Conservation (phyloP, 2,329 filamentous ascomycete species). For the Curvularia verruculosa region DNA sequence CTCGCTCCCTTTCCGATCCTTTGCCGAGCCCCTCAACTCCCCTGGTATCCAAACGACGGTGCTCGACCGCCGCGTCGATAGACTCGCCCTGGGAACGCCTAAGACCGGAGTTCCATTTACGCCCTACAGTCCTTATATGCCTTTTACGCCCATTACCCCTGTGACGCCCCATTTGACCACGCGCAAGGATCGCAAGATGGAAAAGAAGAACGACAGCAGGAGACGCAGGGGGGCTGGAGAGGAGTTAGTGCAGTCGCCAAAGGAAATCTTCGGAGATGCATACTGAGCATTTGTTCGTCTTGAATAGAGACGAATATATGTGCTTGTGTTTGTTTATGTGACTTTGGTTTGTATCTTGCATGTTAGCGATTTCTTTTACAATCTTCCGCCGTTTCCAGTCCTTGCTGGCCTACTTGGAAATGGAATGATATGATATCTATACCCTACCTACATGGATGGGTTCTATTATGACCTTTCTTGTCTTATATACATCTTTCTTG, state of each 20-base stretch:
- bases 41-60: constrained; percentile 53
- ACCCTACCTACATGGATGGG: background rate
- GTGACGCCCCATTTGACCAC: constrained; percentile 78
- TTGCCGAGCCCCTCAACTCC: constrained; percentile 33
- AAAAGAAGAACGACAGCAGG: constrained; percentile 65
- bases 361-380: background rate
- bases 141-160: constrained; percentile 75
- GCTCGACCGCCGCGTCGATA: constrained; percentile 46
- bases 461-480: background rate
- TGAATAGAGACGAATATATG: background rate
- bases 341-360: background rate
- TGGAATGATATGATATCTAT: background rate
- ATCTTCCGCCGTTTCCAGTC: background rate
- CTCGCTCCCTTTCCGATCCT: constrained; percentile 47
- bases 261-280: constrained; percentile 49
- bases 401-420: background rate
- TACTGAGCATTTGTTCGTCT: constrained; percentile 24
- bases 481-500: background rate
- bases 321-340: background rate
- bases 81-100: constrained; percentile 54
- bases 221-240: constrained; percentile 53
- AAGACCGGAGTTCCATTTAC: constrained; percentile 66
- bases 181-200: constrained; percentile 71
- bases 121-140: constrained; percentile 81
- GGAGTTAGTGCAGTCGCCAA: constrained; percentile 45